A percentile compares a stretch with the other conserved stretches of the same genome.
Evolutionary conservation across 164 flowering plant species (phyloP).

Genomic region (Sedum album): DNA sequence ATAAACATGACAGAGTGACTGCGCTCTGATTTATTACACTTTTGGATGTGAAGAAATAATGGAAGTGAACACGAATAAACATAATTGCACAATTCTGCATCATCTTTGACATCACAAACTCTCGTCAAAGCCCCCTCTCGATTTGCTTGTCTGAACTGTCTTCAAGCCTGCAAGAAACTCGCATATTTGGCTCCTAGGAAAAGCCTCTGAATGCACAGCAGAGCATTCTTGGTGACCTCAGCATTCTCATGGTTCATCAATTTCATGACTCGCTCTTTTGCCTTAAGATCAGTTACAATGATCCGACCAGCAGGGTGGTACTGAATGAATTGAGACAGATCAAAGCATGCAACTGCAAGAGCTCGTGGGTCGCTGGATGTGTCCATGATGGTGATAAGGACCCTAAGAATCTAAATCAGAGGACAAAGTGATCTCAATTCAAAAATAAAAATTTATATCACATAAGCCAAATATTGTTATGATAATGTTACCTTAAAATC

Average conservation of each 20-base stretch:
- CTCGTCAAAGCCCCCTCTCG: too few relatives aligned
- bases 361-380: constrained; percentile 77
- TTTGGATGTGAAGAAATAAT: too few relatives aligned
- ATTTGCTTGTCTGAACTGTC: neutral
- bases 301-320: constrained; percentile 77
- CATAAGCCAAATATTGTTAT: neutral
- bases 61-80: neutral
- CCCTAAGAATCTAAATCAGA: constrained; percentile 66
- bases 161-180: constrained; percentile 79
- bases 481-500: constrained; percentile 69
- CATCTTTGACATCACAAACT: neutral
- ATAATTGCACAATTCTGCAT: neutral
- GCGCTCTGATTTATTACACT: too few relatives aligned
- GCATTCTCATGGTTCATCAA: constrained; percentile 84
- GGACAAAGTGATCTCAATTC: neutral
- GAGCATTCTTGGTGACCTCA: constrained; percentile 83
- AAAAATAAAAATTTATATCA: too few relatives aligned
- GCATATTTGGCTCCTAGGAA: constrained; percentile 95
- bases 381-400: constrained; percentile 86
- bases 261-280: constrained; percentile 90
- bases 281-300: constrained; percentile 75
- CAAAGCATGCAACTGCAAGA: constrained; percentile 89
- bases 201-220: constrained; percentile 89
- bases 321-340: constrained; percentile 90
- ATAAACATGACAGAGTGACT: too few relatives aligned